Evolutionary conservation across 306 rosid genomes (phyloP).

Genomic region (Pterocarpus macrocarpus): DNA sequence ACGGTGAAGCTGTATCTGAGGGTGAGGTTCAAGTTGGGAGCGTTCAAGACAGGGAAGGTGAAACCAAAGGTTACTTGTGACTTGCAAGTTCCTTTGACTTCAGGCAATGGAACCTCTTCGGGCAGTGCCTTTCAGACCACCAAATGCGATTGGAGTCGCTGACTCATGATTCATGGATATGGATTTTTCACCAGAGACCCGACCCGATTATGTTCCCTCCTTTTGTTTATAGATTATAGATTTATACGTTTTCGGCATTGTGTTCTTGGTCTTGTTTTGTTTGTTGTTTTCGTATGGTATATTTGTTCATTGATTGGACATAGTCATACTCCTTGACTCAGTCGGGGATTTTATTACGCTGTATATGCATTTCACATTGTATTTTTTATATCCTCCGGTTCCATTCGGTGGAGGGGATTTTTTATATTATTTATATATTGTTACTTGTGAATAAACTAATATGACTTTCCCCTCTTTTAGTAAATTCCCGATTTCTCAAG

Average conservation of each 20-base stretch:
- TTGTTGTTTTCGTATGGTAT: not conserved
- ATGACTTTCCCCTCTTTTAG: not conserved
- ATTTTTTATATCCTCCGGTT: not conserved
- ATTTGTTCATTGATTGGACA: slow-evolving; percentile 41
- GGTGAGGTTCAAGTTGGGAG: slow-evolving; percentile 65
- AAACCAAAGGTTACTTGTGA: slow-evolving; percentile 73
- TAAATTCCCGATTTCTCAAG: not conserved
- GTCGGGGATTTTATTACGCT: slow-evolving; percentile 5
- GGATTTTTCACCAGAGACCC: not conserved
- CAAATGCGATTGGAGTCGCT: slow-evolving; percentile 66
- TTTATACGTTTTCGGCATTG: not conserved
- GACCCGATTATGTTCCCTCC: not conserved
- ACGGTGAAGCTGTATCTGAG: slow-evolving; percentile 67
- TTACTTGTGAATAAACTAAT: slow-evolving; percentile 44
- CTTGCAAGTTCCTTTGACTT: slow-evolving; percentile 60
- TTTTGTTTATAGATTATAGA: not conserved
- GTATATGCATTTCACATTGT: not conserved
- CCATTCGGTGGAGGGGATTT: slow-evolving; percentile 22
- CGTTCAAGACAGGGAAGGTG: slow-evolving; percentile 53
- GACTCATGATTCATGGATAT: slow-evolving; percentile 18
- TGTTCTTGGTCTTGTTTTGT: not conserved
- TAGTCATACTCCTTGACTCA: slow-evolving; percentile 8
- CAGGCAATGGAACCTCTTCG: slow-evolving; percentile 34
- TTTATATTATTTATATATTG: slow-evolving; percentile 15
- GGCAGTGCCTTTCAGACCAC: slow-evolving; percentile 51